A percentile compares a stretch with the other conserved stretches of the same genome.
Evolutionary conservation across 148 eudicot genomes (phyloP).

Genomic region (Chenopodium album): DNA sequence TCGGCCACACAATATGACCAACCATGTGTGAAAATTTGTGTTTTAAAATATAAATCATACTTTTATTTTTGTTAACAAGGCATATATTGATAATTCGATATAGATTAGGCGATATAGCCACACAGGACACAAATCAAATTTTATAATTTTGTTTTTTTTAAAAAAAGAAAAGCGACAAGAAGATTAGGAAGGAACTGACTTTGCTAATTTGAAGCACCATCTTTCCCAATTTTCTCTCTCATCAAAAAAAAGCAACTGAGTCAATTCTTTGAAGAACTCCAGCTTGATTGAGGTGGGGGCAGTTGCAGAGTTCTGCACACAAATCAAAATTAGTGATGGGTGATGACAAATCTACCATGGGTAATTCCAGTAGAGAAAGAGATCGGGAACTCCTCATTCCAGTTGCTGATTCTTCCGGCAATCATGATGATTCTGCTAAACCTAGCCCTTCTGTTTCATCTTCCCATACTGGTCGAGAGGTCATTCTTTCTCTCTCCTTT

Average conservation of each 20-base stretch:
- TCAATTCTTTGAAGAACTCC: neutral
- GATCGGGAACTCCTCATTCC: slow-evolving; percentile 93
- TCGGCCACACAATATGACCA: too few species aligned
- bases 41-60: too few species aligned
- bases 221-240: neutral
- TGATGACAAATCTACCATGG: slow-evolving; percentile 60
- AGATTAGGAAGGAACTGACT: slow-evolving; percentile 17
- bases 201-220: slow-evolving; percentile 12
- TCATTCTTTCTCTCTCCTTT: slow-evolving; percentile 12
- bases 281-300: neutral
- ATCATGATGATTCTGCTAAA: slow-evolving; percentile 48
- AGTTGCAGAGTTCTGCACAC: neutral
- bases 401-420: slow-evolving; percentile 48
- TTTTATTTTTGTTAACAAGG: too few species aligned
- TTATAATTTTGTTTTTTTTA: too few species aligned
- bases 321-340: slow-evolving; percentile 32
- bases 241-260: slow-evolving; percentile 1
- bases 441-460: slow-evolving; percentile 66
- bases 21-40: too few species aligned
- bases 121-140: too few species aligned
- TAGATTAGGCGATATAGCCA: too few species aligned
- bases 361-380: slow-evolving; percentile 55
- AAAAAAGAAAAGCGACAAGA: neutral
- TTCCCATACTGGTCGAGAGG: slow-evolving; percentile 84
- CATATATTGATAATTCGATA: too few species aligned